Evolutionary conservation across 164 flowering plant genomes (phyloP), one percentile per base, ranked within the genome.

Genomic region (Vitis rotundifolia): DNA sequence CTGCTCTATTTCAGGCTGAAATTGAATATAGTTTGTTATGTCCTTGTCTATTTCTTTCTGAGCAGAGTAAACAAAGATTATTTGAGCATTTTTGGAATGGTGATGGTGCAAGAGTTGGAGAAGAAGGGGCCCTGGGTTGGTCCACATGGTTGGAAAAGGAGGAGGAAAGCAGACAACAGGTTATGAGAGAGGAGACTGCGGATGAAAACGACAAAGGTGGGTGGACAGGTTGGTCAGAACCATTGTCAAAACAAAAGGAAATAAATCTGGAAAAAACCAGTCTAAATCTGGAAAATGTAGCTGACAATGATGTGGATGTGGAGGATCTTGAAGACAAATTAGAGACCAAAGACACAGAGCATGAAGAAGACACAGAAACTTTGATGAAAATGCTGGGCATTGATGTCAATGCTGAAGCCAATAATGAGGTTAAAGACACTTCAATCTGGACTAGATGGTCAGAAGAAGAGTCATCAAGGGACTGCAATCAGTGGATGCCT

Each of bases 61-160:
- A 91, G 75, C 90, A 85, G 64, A 90, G 92, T 78, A 95, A 91
- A 72, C 87, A 76, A 70, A 85, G 92, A 73, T 76, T 95, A 65
- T 95, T 93, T 87, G 97, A 90, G 79, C 91, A 95, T 75, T 95
- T 93, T 69, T 95, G 99, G 99, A 85, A 83, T 77, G 82, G 91
- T 77, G 78, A 80, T 79, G 88, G 90, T 79, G 84, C 92, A 26
- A 88, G 96, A 83, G 75, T 95, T 73, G 99, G 99, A 62, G 98
- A 95, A 79, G 97, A 90, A 79, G 98, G 91, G 54, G 97, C 97
- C 9, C 81, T 91, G 79, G 97, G 98, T 72, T 93, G 99, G 99
- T 82, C 93, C 37, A 72, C 77, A 15, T 95, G 99, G 99, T 76
- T 95, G 73, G 95, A 84, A 69, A 93, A 88, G 76, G 97, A 91